Evolutionary conservation across 805 yeast genomes (phyloP), one percentile per base, ranked within the genome.

Genomic region (Starmerella stigmatis): DNA sequence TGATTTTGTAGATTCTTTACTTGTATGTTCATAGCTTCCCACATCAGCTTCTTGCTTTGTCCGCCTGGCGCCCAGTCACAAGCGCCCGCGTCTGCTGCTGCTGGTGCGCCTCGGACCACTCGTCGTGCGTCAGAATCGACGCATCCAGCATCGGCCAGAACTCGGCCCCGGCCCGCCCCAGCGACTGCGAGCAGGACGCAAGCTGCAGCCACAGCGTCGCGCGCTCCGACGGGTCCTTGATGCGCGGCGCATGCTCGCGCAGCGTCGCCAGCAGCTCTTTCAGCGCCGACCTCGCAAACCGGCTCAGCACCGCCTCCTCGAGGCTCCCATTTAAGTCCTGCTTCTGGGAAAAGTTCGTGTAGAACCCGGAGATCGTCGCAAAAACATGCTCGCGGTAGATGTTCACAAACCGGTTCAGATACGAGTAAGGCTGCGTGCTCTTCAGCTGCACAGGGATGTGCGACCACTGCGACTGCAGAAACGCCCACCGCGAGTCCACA

Each of bases 161-260:
- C 54, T 81, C 84, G 3, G 75, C 76, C 12, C 83, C 80, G 17
- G 76, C 74, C 50, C 86, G 68, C 1, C 81, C 78, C 43, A 89
- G 67, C 29, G 94, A 79, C 59, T 81, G 86, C n/a, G 94, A 81
- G 53, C 95, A 84, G 64, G 88, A 89, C 1, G 85, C 78, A 30
- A 88, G 64, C 63, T 89, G 98, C 27, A 89, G 64, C 52, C 88
- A 74, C 19, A 86, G 66, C 25, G 49, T 41, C 1, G 53, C 29
- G 10, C 56, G 41, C 11, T 57, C 55, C 13, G 60, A 45, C 11
- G 51, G 44, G 36, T 63, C 66, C 2, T 56, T 47, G 27, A 67
- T 49, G 12, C 43, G 43, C 5, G 65, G 65, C 11, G 58, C 51
- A 11, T 49, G 43, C 44, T 53, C 44, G 30, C 46, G 33, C 37